Evolutionary conservation across 2,329 filamentous ascomycete genomes (phyloP).

Genomic region (Botrytis squamosa): DNA sequence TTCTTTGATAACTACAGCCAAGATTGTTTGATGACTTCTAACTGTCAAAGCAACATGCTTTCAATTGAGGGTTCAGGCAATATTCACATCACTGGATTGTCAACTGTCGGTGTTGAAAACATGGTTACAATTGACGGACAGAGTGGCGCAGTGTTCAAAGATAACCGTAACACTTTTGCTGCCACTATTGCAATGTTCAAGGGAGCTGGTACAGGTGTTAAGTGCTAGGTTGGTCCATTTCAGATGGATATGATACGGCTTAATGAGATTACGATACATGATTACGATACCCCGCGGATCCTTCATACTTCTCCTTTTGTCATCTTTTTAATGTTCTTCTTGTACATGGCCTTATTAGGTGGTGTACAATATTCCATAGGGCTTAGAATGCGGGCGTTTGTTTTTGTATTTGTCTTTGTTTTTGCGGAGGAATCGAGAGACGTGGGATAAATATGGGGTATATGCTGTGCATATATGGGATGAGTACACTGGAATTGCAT

Average conservation of each 20-base stretch:
- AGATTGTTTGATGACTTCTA: slow-evolving; percentile 63
- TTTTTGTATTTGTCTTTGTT: neutral
- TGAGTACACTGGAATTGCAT: neutral
- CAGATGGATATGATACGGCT: neutral
- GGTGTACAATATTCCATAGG: neutral
- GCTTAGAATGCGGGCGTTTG: neutral
- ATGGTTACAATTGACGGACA: slow-evolving; percentile 66
- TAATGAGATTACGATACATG: neutral
- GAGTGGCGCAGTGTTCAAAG: slow-evolving; percentile 52
- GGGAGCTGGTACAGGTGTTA: slow-evolving; percentile 10
- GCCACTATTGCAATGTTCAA: slow-evolving; percentile 57
- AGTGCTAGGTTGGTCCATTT: slow-evolving; percentile 2
- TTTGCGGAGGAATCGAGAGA: neutral
- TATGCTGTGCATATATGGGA: neutral
- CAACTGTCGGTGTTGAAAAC: slow-evolving; percentile 71
- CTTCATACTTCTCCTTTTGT: neutral
- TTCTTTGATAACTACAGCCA: slow-evolving; percentile 84
- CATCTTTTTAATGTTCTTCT: slow-evolving; percentile 2
- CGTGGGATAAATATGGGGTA: neutral
- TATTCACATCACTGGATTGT: slow-evolving; percentile 66
- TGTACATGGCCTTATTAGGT: neutral
- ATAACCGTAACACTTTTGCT: slow-evolving; percentile 67
- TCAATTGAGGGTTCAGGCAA: slow-evolving; percentile 62
- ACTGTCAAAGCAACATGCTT: slow-evolving; percentile 77
- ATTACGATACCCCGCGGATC: neutral